Conservation (phyloP, 352 stramenopile species). For the Pythium rishiriense region DNA sequence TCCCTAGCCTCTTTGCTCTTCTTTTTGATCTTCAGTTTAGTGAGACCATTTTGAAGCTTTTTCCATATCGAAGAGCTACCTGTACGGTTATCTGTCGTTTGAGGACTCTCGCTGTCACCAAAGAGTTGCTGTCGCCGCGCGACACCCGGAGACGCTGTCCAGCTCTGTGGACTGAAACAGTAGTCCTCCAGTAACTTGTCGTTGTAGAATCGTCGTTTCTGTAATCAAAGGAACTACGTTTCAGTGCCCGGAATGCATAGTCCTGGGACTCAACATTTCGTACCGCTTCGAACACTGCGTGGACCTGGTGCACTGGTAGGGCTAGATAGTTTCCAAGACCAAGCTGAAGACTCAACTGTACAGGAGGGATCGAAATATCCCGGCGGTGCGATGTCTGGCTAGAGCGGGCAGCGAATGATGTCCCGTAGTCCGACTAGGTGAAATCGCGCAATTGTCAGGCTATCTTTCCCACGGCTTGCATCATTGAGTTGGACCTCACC, state of each 20-base stretch:
- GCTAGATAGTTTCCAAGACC: conserved; percentile 71
- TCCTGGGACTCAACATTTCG: not conserved
- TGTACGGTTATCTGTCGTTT: conserved; percentile 30
- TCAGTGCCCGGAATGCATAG: not conserved
- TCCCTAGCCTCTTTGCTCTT: conserved; percentile 33
- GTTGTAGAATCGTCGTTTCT: conserved; percentile 81
- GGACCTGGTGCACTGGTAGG: conserved; percentile 63
- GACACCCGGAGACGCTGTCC: conserved; percentile 74
- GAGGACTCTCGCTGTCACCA: conserved; percentile 54
- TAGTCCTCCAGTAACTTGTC: conserved; percentile 84
- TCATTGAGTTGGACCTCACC: conserved; percentile 31
- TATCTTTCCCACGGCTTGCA: no score
- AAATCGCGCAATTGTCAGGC: not conserved
- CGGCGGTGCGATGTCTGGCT: conserved; percentile 52
- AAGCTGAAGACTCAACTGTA: conserved; percentile 85
- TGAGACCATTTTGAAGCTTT: conserved; percentile 71
- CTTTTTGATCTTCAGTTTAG: conserved; percentile 60
- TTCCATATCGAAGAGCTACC: conserved; percentile 62
- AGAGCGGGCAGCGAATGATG: conserved; percentile 72
- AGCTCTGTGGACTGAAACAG: conserved; percentile 83
- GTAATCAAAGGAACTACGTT: not conserved
- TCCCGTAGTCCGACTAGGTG: conserved; percentile 75
- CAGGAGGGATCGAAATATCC: conserved; percentile 65
- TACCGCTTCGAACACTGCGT: conserved; percentile 81
- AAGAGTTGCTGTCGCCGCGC: conserved; percentile 69